phyloP scores from a whole-genome alignment of 257 asterid genomes.

The Solanum bulbocastanum region DNA sequence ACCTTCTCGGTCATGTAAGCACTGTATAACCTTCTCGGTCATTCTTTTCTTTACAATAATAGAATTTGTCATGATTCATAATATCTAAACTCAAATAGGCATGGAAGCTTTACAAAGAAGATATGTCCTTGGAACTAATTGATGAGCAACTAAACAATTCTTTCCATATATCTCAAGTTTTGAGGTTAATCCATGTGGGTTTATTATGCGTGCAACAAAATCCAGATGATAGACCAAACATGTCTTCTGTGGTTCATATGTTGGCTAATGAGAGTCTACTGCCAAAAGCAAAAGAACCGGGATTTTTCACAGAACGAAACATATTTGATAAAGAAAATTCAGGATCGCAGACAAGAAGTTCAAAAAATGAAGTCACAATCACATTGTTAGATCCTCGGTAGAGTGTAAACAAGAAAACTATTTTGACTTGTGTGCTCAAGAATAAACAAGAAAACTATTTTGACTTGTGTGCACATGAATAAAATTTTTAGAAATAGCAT shows the following conservation, averaged over 20 bases:
- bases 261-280: neutral
- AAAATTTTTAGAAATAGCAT: neutral
- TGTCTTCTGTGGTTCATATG: neutral
- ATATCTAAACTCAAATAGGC: neutral
- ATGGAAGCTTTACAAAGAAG: constrained; percentile 3
- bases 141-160: neutral
- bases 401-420: neutral
- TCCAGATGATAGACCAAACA: neutral
- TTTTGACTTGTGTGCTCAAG: neutral
- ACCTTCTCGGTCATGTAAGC: constrained; percentile 25
- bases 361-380: neutral
- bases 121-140: neutral
- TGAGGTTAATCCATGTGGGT: neutral
- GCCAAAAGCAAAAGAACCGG: neutral
- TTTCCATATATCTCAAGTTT: neutral
- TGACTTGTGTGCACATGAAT: neutral
- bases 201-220: neutral
- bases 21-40: neutral
- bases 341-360: neutral
- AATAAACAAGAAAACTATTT: neutral
- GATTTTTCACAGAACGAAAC: neutral
- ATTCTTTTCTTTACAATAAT: neutral
- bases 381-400: neutral
- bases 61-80: neutral
- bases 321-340: neutral